Base-by-base conservation (phyloP, 192 early-diverging fungal species). In the Entomortierella chlamydospora region DNA sequence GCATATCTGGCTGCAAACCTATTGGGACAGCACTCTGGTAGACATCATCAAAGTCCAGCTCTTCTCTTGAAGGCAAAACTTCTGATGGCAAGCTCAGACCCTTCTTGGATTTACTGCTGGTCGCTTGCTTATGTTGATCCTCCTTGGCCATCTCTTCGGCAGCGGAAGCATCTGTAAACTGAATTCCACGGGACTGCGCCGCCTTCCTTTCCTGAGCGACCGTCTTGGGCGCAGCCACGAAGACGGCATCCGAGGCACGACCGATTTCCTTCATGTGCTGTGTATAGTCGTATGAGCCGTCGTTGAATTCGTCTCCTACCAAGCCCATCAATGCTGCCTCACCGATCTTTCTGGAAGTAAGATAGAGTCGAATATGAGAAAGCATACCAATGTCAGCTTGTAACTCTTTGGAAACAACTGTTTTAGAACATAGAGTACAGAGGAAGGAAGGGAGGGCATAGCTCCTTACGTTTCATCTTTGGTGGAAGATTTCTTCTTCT, bases 231-330 rank as follows among this genome's bases (percentile, higher is more conserved):
- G 94, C 88, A 61, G 93, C 90, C 56, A 99, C 70, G 53, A 95
- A 90, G 45, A 97, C 91, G 26, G 92, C 95, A n/a, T 84, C 88
- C 30, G 85, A 86, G 28, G 92, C 85, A 17, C 84, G 83, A 22
- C 97, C 97, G 23, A 98, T 95, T 31, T 85, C 77, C 43, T 91
- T 91, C 76, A 99, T 86, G 64, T 99, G 97, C 85, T 98, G 89
- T 62, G 92, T 89, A 83, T 99, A 99, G 82, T 99, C 94, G 82
- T 98, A 99, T n/a, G n/a, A n/a, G 58, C 89, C 85, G 81, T 99
- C 96, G 65, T 94, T 93, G 80, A 94, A 95, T 65, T 93, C 95
- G 5, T 65, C 62, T 39, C 57, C 68, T 13, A 70, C 57, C 47
- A 98, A 86, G 63, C 98, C 97, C 67, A 95, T 93, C 59, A 97